Evolutionary conservation across 2,329 filamentous ascomycete species (phyloP), one percentile per base, ranked within the genome.

Genomic region (Grosmannia penicillata): DNA sequence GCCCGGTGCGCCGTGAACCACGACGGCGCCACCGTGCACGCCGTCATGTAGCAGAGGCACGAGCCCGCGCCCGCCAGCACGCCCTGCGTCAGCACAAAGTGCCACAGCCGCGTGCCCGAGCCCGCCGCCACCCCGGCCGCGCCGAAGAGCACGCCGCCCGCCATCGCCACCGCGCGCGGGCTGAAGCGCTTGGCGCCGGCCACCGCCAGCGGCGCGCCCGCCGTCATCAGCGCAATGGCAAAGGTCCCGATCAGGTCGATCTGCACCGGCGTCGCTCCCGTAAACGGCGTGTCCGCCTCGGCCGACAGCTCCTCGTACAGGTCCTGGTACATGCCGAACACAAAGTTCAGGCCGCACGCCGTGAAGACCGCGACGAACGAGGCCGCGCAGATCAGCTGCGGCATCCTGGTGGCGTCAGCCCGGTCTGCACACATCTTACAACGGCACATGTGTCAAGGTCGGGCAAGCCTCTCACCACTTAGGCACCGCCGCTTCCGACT

Each of bases 241-340:
- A 58, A 46, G 6, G 55, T 59, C 10, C 57, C 57, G 25, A 60
- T 59, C 52, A 61, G 47, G 39, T 56, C 56, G 36, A 61, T 61
- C 24, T 51, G 39, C 3, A 56, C 57, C 0, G 59, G 48, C 2
- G 49, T 51, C n/a, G 55, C 53, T 13, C 51, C 49, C 1, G 50
- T 50, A 38, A 62, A 62, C 0, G 58, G 58, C 0, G 48, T 52
- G n/a, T 43, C 41, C 3, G 48, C 43, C 3, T 47, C 10, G 6
- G 47, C 42, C 6, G 53, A 45, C 44, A 59, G 48, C 4, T 49
- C 47, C 34, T 59, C 56, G 27, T 59, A 60, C 0, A 59, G 48
- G 6, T 53, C 56, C 48, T 61, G 56, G 33, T 58, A 61, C 27
- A 61, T 54, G 24, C 58, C 58, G 29, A 59, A 61, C 9, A 54